Conservation (phyloP, 441 rosid species). For the Pelargonium australe region DNA sequence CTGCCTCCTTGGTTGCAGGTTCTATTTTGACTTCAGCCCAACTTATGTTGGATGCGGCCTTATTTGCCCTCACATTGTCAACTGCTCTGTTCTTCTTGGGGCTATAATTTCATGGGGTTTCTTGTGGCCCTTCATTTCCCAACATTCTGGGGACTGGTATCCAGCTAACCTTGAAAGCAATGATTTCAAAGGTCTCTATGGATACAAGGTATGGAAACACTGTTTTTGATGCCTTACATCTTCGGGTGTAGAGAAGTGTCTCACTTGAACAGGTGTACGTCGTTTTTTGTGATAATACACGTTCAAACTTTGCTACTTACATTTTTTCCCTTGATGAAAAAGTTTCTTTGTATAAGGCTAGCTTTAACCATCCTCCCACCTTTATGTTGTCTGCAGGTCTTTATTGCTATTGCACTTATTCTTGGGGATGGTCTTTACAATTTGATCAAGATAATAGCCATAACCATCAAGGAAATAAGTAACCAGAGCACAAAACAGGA, state of each 20-base stretch:
- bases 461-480: slow-evolving; percentile 56
- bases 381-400: slow-evolving; percentile 42
- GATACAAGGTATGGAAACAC: slow-evolving; percentile 55
- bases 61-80: slow-evolving; percentile 89
- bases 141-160: slow-evolving; percentile 79
- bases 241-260: neutral
- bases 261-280: neutral
- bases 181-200: slow-evolving; percentile 90
- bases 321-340: neutral
- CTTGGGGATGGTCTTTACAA: slow-evolving; percentile 92
- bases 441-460: slow-evolving; percentile 64
- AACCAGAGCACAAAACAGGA: slow-evolving; percentile 43
- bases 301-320: neutral
- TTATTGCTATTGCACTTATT: slow-evolving; percentile 72
- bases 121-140: slow-evolving; percentile 73
- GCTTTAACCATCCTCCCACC: slow-evolving; percentile 8
- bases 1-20: slow-evolving; percentile 37
- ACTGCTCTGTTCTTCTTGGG: slow-evolving; percentile 81
- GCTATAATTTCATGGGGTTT: slow-evolving; percentile 88
- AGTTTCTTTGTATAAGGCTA: neutral
- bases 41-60: slow-evolving; percentile 93
- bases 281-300: neutral
- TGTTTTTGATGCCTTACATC: neutral
- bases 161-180: slow-evolving; percentile 67
- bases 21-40: slow-evolving; percentile 88